Evolutionary conservation across 1,139 yeast species (phyloP).

Genomic region (Casaregolazyma suthepensis): DNA sequence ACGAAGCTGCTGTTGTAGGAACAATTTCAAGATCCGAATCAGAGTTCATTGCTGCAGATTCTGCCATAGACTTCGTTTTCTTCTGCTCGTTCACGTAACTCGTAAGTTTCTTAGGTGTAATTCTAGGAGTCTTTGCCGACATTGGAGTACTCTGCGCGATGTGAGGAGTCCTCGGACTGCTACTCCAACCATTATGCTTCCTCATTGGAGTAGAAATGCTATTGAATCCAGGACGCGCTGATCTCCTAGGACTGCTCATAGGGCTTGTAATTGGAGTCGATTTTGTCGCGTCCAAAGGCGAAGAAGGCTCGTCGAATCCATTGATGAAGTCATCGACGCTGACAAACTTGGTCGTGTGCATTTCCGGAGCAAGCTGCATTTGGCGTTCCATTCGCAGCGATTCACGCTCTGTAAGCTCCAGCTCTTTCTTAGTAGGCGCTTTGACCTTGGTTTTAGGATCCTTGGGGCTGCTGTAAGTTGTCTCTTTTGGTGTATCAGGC

Average conservation of each 20-base stretch:
- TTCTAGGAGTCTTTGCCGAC: conserved; percentile 2
- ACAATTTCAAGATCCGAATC: conserved; percentile 27
- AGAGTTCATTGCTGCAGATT: conserved; percentile 11
- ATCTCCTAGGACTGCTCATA: background rate
- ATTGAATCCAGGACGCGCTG: background rate
- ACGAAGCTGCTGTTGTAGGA: conserved; percentile 20
- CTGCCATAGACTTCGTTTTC: conserved; percentile 2
- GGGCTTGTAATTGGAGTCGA: conserved; percentile 10
- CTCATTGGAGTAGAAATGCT: background rate
- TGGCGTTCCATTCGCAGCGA: conserved; percentile 28
- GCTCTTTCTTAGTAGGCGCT: conserved; percentile 24
- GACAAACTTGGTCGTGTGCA: conserved; percentile 19
- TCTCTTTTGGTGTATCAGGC: background rate
- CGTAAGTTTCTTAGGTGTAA: conserved; percentile 16
- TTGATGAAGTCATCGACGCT: conserved; percentile 23
- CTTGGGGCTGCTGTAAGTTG: background rate
- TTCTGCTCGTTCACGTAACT: conserved; percentile 15
- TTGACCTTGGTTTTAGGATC: background rate
- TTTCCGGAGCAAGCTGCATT: conserved; percentile 26
- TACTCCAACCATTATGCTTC: background rate
- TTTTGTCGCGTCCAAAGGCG: background rate
- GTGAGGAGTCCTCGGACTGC: conserved; percentile 3
- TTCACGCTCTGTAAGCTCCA: conserved; percentile 29
- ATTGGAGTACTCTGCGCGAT: background rate
- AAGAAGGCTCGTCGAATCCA: conserved; percentile 8